Conservation (phyloP, 2,329 filamentous ascomycete genomes). For the Aphanoascus verrucosus region DNA sequence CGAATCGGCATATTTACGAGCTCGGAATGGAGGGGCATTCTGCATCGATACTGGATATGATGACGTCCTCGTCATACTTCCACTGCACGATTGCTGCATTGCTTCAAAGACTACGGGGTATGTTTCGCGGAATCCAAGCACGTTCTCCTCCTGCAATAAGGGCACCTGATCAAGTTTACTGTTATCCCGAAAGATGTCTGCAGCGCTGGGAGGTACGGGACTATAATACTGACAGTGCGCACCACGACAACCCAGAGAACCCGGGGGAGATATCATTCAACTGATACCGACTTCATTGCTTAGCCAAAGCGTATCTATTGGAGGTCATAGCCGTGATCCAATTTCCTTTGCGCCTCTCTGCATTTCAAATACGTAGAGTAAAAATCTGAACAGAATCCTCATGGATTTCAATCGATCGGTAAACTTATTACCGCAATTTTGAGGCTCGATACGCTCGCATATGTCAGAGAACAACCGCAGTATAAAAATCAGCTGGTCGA, state of each 20-base stretch:
- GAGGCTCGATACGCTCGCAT: constrained; percentile 11
- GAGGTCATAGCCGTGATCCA: background rate
- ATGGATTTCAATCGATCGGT: constrained; percentile 10
- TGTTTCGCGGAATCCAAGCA: background rate
- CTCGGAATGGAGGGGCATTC: background rate
- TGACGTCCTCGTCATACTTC: background rate
- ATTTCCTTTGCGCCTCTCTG: background rate
- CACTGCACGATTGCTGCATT: background rate
- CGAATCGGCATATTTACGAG: background rate
- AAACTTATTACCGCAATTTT: constrained; percentile 1
- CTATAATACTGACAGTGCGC: too few relatives aligned
- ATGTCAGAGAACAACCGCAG: constrained; percentile 7
- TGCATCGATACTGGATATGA: background rate
- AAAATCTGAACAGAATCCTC: constrained; percentile 12
- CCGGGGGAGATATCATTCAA: too few relatives aligned
- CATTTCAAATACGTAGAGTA: constrained; percentile 11
- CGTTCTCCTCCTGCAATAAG: too few relatives aligned
- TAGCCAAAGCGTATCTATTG: background rate
- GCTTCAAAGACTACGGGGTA: background rate
- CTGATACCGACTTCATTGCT: background rate
- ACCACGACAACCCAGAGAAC: too few relatives aligned
- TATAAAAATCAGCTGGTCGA: constrained; percentile 11
- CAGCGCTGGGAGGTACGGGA: background rate
- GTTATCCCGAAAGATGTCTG: background rate
- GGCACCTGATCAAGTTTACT: background rate